Evolutionary conservation across 2,329 filamentous ascomycete genomes (phyloP).

Genomic region (Exophiala sideris): DNA sequence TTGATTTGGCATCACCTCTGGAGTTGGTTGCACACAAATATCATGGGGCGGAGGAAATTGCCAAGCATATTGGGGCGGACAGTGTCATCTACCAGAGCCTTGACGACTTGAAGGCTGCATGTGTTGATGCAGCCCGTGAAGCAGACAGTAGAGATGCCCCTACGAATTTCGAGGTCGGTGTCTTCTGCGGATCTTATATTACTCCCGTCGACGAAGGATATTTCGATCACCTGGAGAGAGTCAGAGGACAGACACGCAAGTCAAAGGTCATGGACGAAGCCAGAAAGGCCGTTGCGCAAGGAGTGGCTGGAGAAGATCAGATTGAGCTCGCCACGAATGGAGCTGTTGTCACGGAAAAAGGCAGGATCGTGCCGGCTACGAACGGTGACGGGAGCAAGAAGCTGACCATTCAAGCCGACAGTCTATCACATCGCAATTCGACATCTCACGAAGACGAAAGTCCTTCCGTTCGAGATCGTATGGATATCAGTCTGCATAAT

Average conservation of each 20-base stretch:
- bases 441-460: conserved; percentile 33
- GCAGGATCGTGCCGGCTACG: conserved; percentile 55
- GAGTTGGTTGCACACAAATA: conserved; percentile 71
- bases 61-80: conserved; percentile 67
- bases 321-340: conserved; percentile 62
- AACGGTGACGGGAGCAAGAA: conserved; percentile 25
- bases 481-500: conserved; percentile 63
- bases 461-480: conserved; percentile 46
- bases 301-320: conserved; percentile 58
- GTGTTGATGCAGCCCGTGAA: conserved; percentile 62
- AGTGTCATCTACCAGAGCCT: conserved; percentile 75
- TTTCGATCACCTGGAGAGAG: conserved; percentile 72
- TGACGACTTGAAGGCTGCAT: conserved; percentile 74
- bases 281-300: conserved; percentile 61
- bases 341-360: conserved; percentile 54
- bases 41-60: conserved; percentile 56
- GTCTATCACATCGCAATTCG: conserved; percentile 24
- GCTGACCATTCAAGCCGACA: conserved; percentile 12
- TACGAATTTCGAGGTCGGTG: conserved; percentile 78
- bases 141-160: conserved; percentile 53
- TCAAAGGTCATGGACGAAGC: conserved; percentile 64
- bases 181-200: conserved; percentile 84
- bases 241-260: conserved; percentile 68
- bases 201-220: conserved; percentile 77
- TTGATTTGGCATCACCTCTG: conserved; percentile 67